Evolutionary conservation across 345 rosid species (phyloP).

Genomic region (Euphorbia lathyris): DNA sequence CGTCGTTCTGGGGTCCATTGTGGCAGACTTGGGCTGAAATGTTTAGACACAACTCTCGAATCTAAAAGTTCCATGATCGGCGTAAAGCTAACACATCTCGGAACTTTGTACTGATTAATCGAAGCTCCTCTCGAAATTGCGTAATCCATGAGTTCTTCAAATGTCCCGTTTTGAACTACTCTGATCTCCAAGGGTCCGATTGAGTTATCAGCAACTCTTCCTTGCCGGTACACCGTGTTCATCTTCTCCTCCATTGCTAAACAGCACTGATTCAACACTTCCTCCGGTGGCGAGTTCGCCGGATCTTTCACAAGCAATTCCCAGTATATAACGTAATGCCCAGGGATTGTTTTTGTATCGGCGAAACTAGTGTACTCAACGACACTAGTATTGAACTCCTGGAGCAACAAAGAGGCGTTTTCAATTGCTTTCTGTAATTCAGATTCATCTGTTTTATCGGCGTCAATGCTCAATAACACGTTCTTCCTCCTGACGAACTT

Average conservation of each 20-base stretch:
- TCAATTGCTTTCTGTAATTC: constrained; percentile 80
- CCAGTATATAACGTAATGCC: constrained; percentile 92
- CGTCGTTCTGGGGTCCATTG: constrained; percentile 80
- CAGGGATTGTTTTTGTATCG: constrained; percentile 70
- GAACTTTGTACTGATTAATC: constrained; percentile 93
- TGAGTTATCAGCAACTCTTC: constrained; percentile 78
- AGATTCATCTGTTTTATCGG: constrained; percentile 92
- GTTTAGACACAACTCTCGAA: constrained; percentile 63
- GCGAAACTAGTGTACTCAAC: constrained; percentile 96
- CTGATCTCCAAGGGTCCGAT: constrained; percentile 84
- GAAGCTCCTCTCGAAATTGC: constrained; percentile 95
- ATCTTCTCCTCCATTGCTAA: constrained; percentile 83
- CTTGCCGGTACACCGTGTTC: constrained; percentile 86
- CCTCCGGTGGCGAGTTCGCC: constrained; percentile 39
- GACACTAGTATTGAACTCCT: constrained; percentile 54
- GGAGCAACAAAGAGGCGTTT: constrained; percentile 52
- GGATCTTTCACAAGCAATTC: constrained; percentile 60
- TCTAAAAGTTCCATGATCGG: constrained; percentile 89
- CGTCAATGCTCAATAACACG: constrained; percentile 79
- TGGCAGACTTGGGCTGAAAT: constrained; percentile 73
- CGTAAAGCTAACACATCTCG: constrained; percentile 84
- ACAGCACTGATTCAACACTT: constrained; percentile 57
- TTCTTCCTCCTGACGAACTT: constrained; percentile 81
- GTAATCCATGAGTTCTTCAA: constrained; percentile 95
- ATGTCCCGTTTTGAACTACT: constrained; percentile 80